A percentile compares a stretch with the other conserved stretches of the same genome.
These are phyloP conservation scores for Plasmodium coatneyi DNA, from an alignment of 169 alveolate genomes.

Conservation along the genomic window DNA sequence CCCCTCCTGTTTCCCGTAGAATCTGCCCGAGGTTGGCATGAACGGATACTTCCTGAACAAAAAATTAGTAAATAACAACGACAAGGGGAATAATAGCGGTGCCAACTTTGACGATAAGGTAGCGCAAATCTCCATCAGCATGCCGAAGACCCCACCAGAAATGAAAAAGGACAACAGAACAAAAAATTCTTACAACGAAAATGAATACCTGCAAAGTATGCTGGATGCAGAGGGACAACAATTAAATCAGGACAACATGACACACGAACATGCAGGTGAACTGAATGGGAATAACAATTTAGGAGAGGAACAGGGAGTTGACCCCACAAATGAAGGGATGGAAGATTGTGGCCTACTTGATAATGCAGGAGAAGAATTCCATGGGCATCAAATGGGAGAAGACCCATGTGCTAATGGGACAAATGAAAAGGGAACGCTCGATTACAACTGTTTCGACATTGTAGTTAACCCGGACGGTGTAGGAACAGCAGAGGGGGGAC, in stretches of 20 bases:
- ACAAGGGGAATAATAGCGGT: not conserved
- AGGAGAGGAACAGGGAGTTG: not conserved
- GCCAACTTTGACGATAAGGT: slow-evolving; percentile 36
- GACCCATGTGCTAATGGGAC: not conserved
- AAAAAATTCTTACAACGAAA: slow-evolving; percentile 37
- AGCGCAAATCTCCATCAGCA: slow-evolving; percentile 50
- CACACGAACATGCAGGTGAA: not conserved
- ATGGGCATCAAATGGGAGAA: not conserved
- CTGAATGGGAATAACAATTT: not conserved
- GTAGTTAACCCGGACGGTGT: slow-evolving; percentile 23
- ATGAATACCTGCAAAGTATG: slow-evolving; percentile 35
- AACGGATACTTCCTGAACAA: slow-evolving; percentile 50
- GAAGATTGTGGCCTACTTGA: not conserved
- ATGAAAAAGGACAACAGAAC: slow-evolving; percentile 49
- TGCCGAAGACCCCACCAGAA: slow-evolving; percentile 75
- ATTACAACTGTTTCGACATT: slow-evolving; percentile 33
- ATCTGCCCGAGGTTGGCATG: slow-evolving; percentile 50
- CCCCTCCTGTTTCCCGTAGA: not conserved
- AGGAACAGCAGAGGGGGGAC: not conserved
- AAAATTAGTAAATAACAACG: slow-evolving; percentile 33
- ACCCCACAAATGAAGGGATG: not conserved
- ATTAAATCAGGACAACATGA: not conserved
- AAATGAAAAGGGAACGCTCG: not conserved
- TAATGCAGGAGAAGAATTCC: not conserved
- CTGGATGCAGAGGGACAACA: slow-evolving; percentile 16